Evolutionary conservation across 129 eudicot species (phyloP).

Genomic region (Artemisia annua): DNA sequence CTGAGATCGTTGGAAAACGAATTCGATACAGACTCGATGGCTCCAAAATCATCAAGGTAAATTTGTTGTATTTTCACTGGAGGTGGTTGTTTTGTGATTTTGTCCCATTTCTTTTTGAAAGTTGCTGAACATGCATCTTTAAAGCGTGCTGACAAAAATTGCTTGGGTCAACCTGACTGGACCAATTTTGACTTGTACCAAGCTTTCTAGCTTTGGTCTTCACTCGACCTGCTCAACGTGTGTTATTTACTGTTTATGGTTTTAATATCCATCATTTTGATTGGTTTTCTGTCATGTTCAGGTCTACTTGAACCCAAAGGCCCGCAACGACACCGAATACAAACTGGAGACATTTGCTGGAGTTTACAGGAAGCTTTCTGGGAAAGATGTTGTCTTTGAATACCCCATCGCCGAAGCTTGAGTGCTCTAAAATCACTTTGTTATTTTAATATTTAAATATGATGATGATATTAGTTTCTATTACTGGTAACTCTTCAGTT

Average conservation of each 20-base stretch:
- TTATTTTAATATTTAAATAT: not conserved
- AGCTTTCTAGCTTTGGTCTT: not conserved
- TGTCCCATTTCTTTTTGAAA: too few relatives aligned
- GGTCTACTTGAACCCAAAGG: slow-evolving; percentile 79
- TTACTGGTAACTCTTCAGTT: slow-evolving; percentile 9
- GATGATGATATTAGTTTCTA: not conserved
- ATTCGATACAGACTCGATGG: slow-evolving; percentile 54
- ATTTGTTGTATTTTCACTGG: too few relatives aligned
- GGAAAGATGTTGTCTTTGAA: slow-evolving; percentile 78
- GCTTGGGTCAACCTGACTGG: not conserved
- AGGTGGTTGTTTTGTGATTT: too few relatives aligned
- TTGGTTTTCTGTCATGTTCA: slow-evolving; percentile 20
- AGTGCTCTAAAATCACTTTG: not conserved
- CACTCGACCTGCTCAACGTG: too few relatives aligned
- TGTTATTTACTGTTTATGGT: too few relatives aligned
- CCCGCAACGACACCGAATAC: slow-evolving; percentile 77
- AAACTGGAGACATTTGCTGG: slow-evolving; percentile 74
- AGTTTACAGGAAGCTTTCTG: slow-evolving; percentile 85
- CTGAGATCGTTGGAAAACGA: slow-evolving; percentile 42
- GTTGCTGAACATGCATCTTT: not conserved
- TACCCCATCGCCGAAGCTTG: slow-evolving; percentile 56
- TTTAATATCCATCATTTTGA: not conserved
- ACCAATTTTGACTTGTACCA: not conserved
- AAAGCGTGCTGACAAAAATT: not conserved
- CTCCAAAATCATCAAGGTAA: slow-evolving; percentile 69